Conservation (phyloP, 1,284 basidiomycete genomes). For the Ustilago esculenta region DNA sequence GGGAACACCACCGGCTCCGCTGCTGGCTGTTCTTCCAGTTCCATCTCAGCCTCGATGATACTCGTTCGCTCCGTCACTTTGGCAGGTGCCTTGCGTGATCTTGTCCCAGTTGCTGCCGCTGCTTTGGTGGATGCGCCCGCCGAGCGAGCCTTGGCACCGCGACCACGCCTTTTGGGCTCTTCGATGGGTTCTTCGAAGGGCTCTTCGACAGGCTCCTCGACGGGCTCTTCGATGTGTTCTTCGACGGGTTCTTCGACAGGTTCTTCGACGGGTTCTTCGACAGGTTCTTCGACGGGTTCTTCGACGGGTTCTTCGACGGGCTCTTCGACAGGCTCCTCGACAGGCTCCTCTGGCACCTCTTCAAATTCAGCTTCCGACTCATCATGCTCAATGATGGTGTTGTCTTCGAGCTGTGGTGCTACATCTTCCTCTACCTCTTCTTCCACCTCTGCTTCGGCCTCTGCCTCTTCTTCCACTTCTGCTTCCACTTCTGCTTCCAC, state of each 20-base stretch:
- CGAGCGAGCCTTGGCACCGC: slow-evolving; percentile 14
- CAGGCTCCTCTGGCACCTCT: slow-evolving; percentile 9
- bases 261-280: too few relatives aligned
- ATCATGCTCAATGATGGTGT: slow-evolving; percentile 24
- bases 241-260: too few relatives aligned
- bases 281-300: too few relatives aligned
- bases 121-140: slow-evolving; percentile 4
- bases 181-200: slow-evolving; percentile 20
- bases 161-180: slow-evolving; percentile 24
- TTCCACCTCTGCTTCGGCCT: not conserved
- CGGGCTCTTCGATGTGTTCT: too few relatives aligned
- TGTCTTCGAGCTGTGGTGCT: slow-evolving; percentile 8
- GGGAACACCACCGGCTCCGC: slow-evolving; percentile 6
- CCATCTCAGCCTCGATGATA: not conserved
- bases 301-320: too few relatives aligned
- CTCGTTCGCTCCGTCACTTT: not conserved
- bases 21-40: not conserved
- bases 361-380: slow-evolving; percentile 10
- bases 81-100: slow-evolving; percentile 18
- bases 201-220: too few relatives aligned
- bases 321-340: slow-evolving; percentile 29
- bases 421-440: slow-evolving; percentile 11
- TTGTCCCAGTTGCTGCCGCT: slow-evolving; percentile 9
- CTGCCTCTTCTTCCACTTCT: slow-evolving; percentile 8
- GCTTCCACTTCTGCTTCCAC: slow-evolving; percentile 2